Base-by-base conservation (phyloP, 129 eudicot species). In the Ambrosia artemisiifolia region DNA sequence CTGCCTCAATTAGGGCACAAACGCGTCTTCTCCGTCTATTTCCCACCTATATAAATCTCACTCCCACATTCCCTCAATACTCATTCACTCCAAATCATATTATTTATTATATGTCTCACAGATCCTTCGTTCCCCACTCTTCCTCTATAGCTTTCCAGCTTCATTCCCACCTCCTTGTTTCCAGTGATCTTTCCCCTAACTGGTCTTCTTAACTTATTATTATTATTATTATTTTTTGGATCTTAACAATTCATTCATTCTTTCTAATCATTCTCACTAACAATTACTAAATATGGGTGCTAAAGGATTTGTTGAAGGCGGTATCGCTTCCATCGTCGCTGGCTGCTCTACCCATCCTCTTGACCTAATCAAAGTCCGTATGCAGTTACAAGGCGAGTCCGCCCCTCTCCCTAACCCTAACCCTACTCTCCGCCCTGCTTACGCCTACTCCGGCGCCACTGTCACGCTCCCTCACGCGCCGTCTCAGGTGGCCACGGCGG, bases 301-400 rank as follows among this genome's bases (percentile, higher is more conserved):
- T 0, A 90, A 90, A 54, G 91, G 89, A 14, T 87, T 87, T 43
- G 85, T 77, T 46, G 95, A 85, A 56, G 97, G 95, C 3, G 95
- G 91, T 5, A 73, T 87, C 6, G 97, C 97, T 51, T 87, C 89
- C 16, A 78, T 87, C 2, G 78, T 91, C 3, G 97, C 95, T 5
- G 95, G 97, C 0, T 91, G 95, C 48, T 78, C 89, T 0, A 90
- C 95, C 17, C 96, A 90, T 80, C 91, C 96, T 6, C 84, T 90
- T 5, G 95, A 90, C 66, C 83, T 91, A 3, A 83, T 91, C 71
- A 87, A 91, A 67, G 95, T 91, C 62, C 86, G 97, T 0, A 91
- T 91, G 97, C 97, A 85, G 50, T 79, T 91, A n/a, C 95, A 87
- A 33, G 95, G 95, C 33, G 95, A 87, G 67, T 71, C 78, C 32